Conservation (phyloP, 495 filamentous ascomycete genomes). For the Talaromyces wortmannii region DNA sequence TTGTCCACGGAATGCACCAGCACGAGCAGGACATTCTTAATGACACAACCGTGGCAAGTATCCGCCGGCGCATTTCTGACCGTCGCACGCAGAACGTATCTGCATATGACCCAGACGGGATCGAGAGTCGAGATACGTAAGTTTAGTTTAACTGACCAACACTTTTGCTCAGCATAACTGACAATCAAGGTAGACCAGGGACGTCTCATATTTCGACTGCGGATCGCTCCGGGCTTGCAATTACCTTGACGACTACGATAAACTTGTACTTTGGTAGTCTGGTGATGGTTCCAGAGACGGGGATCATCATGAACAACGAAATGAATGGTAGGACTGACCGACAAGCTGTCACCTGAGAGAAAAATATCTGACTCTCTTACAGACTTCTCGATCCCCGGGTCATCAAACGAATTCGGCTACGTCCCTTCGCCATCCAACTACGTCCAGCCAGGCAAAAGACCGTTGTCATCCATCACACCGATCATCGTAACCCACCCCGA, state of each 20-base stretch:
- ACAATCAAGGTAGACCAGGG: slow-evolving; percentile 40
- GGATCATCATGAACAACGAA: slow-evolving; percentile 87
- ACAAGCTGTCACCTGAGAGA: too few species aligned
- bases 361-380: neutral
- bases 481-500: slow-evolving; percentile 66
- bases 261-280: slow-evolving; percentile 78
- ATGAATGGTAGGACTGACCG: slow-evolving; percentile 61
- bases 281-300: slow-evolving; percentile 73
- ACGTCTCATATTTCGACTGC: slow-evolving; percentile 70
- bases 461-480: slow-evolving; percentile 72
- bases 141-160: slow-evolving; percentile 3
- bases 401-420: slow-evolving; percentile 75
- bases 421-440: slow-evolving; percentile 74
- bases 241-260: slow-evolving; percentile 73
- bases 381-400: slow-evolving; percentile 71
- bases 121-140: slow-evolving; percentile 55
- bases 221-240: slow-evolving; percentile 61
- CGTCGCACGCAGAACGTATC: slow-evolving; percentile 56
- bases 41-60: slow-evolving; percentile 42
- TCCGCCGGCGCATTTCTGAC: slow-evolving; percentile 66
- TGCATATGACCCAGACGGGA: slow-evolving; percentile 60
- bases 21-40: slow-evolving; percentile 64
- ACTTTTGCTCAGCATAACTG: neutral
- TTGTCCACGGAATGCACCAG: slow-evolving; percentile 52
- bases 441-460: slow-evolving; percentile 73